These are phyloP conservation scores for Trichomonas vaginalis DNA, from an alignment of 208 protist species.

Conservation along the genomic window DNA sequence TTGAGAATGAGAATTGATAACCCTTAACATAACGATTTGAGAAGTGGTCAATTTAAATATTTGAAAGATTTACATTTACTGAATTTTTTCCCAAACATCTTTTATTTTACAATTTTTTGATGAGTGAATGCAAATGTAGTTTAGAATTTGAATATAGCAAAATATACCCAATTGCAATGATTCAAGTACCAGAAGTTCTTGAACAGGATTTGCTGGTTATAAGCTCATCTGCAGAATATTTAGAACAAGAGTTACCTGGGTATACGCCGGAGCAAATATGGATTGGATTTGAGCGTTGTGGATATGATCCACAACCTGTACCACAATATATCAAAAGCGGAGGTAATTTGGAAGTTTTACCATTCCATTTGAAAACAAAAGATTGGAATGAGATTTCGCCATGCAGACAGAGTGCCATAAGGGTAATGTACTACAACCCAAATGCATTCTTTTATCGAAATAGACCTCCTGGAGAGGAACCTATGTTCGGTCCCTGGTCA, in stretches of 20 bases:
- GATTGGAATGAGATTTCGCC: not conserved
- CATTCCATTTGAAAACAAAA: not conserved
- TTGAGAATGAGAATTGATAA: no score
- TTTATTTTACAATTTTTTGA: no score
- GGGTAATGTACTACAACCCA: not conserved
- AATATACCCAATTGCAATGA: not conserved
- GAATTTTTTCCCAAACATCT: no score
- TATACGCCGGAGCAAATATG: not conserved
- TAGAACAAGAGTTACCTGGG: not conserved
- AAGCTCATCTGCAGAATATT: not conserved
- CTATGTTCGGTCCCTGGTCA: not conserved
- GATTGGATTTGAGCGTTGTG: not conserved
- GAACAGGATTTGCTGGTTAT: not conserved
- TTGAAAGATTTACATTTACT: no score
- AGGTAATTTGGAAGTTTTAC: not conserved
- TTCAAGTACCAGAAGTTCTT: not conserved
- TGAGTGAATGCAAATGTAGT: not conserved
- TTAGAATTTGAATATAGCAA: not conserved
- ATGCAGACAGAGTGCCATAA: not conserved
- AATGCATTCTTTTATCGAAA: slow-evolving; percentile 5
- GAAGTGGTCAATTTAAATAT: no score
- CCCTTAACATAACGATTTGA: no score
- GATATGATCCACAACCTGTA: not conserved
- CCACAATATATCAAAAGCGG: not conserved
- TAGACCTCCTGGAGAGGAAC: not conserved